Evolutionary conservation across 1,139 yeast genomes (phyloP), one percentile per base, ranked within the genome.

Genomic region (Hanseniaspora sp.): DNA sequence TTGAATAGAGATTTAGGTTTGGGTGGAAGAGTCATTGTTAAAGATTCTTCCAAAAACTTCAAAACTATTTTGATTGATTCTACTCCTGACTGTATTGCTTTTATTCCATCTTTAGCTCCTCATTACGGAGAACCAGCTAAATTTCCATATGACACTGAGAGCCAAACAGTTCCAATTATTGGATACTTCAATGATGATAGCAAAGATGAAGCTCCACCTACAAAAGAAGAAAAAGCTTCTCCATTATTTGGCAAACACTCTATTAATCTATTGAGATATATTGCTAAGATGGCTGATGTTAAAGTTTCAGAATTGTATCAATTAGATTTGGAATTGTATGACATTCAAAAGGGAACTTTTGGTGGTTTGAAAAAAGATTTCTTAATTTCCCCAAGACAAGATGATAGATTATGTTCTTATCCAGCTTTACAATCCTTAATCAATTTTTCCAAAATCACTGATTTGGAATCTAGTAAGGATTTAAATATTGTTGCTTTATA

Each of bases 1-100:
- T 73, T 79, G 64, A 85, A 80, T 64, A 72, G 87, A 66, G 87
- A 82, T 63, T 72, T 81, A 59, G 85, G 85, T 46, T 64, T 82
- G 55, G 86, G 83, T 52, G 87, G 87, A 34, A 70, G 80, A 55
- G 70, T 82, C 18, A 66, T 80, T 55, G 74, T 76, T 52, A 71
- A 68, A 58, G 71, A 61, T 28, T 64, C 62, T 33, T 64, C 78
- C 41, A 64, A 63, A 9, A 33, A 44, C 7, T 54, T 54, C 48
- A 37, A 37, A 13, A 67, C 77, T 29, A 71, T 69, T 55, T 67
- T 80, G 61, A 74, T 80, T 31, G 76, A 76, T 63, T 78, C 84
- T 12, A 69, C 79, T 4, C 83, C 83, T 7, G 75, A 74, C 57
- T 85, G 86, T 56, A 74, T 82, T 63, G 86, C 82, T 5, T 76